These are phyloP conservation scores for Coemansia umbellata DNA, from an alignment of 192 early-diverging fungal species.

Conservation along the genomic window DNA sequence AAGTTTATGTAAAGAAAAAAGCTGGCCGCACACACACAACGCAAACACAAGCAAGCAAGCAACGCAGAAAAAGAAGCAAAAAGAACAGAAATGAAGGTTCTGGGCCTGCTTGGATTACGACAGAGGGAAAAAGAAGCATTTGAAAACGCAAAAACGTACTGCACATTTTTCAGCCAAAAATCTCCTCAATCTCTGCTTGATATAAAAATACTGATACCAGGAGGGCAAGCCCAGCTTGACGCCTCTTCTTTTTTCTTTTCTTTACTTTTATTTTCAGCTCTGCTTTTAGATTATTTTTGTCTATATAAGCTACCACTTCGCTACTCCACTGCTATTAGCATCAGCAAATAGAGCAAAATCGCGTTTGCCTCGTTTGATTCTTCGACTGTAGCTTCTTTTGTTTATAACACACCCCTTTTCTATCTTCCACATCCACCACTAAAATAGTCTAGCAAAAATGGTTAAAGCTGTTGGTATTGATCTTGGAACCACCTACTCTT, in stretches of 20 bases:
- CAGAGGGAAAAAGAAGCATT: no score
- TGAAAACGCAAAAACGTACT: no score
- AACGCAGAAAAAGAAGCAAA: not conserved
- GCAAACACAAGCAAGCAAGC: no score
- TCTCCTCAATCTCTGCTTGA: no score
- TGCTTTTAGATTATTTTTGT: not conserved
- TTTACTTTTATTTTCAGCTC: slow-evolving; percentile 7
- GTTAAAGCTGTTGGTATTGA: slow-evolving; percentile 60
- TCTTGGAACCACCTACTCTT: slow-evolving; percentile 58
- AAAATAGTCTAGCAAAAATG: slow-evolving; percentile 35
- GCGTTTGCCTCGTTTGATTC: no score
- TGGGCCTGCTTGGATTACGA: not conserved
- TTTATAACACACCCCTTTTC: slow-evolving; percentile 3
- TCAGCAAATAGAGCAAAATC: not conserved
- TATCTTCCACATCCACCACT: slow-evolving; percentile 1
- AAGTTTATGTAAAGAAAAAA: not conserved
- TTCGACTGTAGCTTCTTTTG: slow-evolving; percentile 2
- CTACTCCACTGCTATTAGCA: not conserved
- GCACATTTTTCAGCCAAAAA: no score
- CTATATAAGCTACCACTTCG: not conserved
- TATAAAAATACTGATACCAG: not conserved
- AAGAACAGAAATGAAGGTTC: slow-evolving; percentile 11
- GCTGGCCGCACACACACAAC: no score
- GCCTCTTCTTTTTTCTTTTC: slow-evolving; percentile 6
- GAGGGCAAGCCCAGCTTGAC: not conserved